Evolutionary conservation across 495 filamentous ascomycete species (phyloP).

Genomic region (Hyaloscypha hepaticicola): DNA sequence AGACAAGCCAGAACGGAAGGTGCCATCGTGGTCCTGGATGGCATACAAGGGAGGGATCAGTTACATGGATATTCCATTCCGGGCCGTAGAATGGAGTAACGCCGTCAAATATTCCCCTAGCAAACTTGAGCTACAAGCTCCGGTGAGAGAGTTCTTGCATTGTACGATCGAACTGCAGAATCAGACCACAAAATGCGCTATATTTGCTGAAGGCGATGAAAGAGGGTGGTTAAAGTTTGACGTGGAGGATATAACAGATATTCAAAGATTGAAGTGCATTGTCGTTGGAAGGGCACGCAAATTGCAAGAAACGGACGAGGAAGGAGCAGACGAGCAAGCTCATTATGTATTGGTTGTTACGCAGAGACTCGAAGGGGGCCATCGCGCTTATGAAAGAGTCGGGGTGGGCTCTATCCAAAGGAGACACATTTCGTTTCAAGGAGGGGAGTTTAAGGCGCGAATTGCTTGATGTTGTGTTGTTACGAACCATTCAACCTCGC

Average conservation of each 20-base stretch:
- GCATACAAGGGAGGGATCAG: constrained; percentile 1
- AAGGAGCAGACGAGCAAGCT: background rate
- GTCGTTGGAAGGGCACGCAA: background rate
- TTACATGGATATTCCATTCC: background rate
- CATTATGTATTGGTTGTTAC: background rate
- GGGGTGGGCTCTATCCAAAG: background rate
- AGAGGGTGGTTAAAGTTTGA: background rate
- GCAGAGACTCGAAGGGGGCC: background rate
- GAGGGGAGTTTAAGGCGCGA: too few relatives aligned
- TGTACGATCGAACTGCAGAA: background rate
- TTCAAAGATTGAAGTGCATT: background rate
- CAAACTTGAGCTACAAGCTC: background rate
- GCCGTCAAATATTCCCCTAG: background rate
- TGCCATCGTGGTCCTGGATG: constrained; percentile 15
- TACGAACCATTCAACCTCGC: too few relatives aligned
- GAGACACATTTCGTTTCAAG: background rate
- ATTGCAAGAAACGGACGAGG: background rate
- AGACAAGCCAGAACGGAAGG: background rate
- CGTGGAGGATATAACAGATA: too few relatives aligned
- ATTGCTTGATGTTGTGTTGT: too few relatives aligned
- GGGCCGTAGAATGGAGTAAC: background rate
- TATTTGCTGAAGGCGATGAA: background rate
- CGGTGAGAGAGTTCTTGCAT: background rate
- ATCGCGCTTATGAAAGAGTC: background rate
- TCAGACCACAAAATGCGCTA: too few relatives aligned